These are phyloP conservation scores for Aristolochia californica DNA, from an alignment of 164 flowering plant genomes.

Conservation along the genomic window DNA sequence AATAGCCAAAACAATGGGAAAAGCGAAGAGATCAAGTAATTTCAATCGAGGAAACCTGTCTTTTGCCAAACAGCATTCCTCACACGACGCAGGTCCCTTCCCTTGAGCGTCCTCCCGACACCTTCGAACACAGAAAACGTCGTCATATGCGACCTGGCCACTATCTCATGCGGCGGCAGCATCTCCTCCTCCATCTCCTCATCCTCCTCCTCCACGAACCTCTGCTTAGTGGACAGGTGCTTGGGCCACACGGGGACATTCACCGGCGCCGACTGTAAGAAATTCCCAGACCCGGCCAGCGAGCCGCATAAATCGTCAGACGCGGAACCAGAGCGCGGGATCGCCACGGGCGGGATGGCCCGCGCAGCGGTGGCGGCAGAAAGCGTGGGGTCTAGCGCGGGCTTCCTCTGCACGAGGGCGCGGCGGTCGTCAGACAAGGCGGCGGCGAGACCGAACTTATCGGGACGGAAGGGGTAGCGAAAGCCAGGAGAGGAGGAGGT, in stretches of 20 bases:
- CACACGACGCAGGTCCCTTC: constrained; percentile 44
- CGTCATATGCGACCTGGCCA: constrained; percentile 32
- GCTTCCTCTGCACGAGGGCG: constrained; percentile 22
- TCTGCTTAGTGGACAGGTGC: not conserved
- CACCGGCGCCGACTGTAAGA: constrained; percentile 39
- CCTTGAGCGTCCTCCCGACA: constrained; percentile 54
- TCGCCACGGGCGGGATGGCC: constrained; percentile 16
- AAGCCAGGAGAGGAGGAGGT: constrained; percentile 4
- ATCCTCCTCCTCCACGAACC: constrained; percentile 13
- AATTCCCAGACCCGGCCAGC: constrained; percentile 2
- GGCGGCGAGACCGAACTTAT: constrained; percentile 37
- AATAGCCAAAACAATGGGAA: no score
- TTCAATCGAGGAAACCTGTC: constrained; percentile 33
- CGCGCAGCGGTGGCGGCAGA: constrained; percentile 25
- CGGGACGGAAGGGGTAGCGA: constrained; percentile 10
- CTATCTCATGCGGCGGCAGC: constrained; percentile 59
- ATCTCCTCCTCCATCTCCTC: constrained; percentile 24
- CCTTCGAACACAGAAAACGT: constrained; percentile 58
- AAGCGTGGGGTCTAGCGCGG: constrained; percentile 22
- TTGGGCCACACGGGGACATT: constrained; percentile 45
- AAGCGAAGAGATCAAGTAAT: not conserved
- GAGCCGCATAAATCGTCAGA: constrained; percentile 8
- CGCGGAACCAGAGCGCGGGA: not conserved
- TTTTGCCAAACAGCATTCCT: constrained; percentile 46
- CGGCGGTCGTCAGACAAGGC: constrained; percentile 25